Percentiles rank a stretch among this genome's conserved stretches.
Evolutionary conservation across 805 yeast genomes (phyloP).

Genomic region (Nakazawaea ambrosiae): DNA sequence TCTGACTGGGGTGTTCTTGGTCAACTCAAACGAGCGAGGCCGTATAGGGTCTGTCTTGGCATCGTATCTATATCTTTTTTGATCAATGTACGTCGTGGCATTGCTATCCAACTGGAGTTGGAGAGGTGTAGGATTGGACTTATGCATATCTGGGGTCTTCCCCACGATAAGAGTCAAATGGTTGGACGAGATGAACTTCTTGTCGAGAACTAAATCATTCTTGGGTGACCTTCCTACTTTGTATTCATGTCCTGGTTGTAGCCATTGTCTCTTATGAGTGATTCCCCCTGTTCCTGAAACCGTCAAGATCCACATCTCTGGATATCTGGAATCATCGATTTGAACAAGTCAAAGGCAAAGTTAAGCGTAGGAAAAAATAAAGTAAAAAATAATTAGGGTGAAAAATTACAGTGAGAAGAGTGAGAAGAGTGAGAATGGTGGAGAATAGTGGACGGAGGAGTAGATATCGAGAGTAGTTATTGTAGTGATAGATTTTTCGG

Average conservation of each 20-base stretch:
- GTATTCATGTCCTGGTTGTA: slow-evolving; percentile 1
- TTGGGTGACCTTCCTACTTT: slow-evolving; percentile 4
- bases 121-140: slow-evolving; percentile 5
- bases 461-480: too few relatives aligned
- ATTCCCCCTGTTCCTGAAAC: slow-evolving; percentile 1
- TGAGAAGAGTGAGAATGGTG: too few relatives aligned
- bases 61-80: slow-evolving; percentile 2
- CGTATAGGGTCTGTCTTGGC: slow-evolving; percentile 1
- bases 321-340: too few relatives aligned
- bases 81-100: slow-evolving; percentile 8
- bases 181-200: slow-evolving; percentile 5
- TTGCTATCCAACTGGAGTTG: slow-evolving; percentile 4
- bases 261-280: too few relatives aligned
- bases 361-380: too few relatives aligned
- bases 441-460: too few relatives aligned
- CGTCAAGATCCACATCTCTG: slow-evolving; percentile 8
- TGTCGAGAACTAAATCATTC: background rate
- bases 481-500: too few relatives aligned
- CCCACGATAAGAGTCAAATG: slow-evolving; percentile 4
- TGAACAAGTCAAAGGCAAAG: too few relatives aligned
- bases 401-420: too few relatives aligned
- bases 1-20: background rate
- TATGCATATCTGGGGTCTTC: background rate
- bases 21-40: slow-evolving; percentile 4
- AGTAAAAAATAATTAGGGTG: too few relatives aligned